These are phyloP conservation scores for Aspergillus hancockii DNA, from an alignment of 495 filamentous ascomycete species.

Conservation along the genomic window DNA sequence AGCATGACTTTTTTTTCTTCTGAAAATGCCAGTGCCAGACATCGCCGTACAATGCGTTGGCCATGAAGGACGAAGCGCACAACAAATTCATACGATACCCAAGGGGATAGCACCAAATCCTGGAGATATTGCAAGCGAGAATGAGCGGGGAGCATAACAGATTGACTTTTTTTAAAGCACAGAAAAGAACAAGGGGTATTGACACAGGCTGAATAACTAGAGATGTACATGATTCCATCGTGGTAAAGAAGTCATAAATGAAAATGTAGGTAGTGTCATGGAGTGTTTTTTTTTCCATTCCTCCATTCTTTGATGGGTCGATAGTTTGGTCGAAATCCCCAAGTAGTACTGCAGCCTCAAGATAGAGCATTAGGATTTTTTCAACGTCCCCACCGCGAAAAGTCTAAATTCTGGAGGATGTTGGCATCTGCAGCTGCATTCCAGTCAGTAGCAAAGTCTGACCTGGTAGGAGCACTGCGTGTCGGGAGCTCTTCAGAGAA, in stretches of 20 bases:
- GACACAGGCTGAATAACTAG: conserved; percentile 29
- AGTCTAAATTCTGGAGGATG: conserved; percentile 45
- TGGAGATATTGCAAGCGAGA: background rate
- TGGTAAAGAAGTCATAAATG: conserved; percentile 5
- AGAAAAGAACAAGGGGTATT: conserved; percentile 30
- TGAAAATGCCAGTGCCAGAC: background rate
- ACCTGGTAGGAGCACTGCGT: conserved; percentile 24
- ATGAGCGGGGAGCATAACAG: conserved; percentile 11
- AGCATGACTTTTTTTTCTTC: background rate
- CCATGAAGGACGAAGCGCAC: background rate
- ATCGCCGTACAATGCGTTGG: background rate
- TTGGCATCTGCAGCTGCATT: conserved; percentile 42
- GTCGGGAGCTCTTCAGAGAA: conserved; percentile 44
- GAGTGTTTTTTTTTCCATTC: conserved; percentile 12
- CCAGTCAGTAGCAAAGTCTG: conserved; percentile 44
- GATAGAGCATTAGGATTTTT: background rate
- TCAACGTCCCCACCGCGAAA: conserved; percentile 46
- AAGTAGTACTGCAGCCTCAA: background rate
- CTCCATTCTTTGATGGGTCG: background rate
- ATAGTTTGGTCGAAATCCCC: background rate
- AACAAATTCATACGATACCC: background rate
- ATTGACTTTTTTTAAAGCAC: conserved; percentile 27
- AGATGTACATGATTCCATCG: conserved; percentile 34
- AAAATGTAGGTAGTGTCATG: background rate
- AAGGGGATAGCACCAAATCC: background rate